A percentile compares a stretch with the other conserved stretches of the same genome.
Conservation (phyloP, 2,329 filamentous ascomycete genomes). For the Penicillium hordei region DNA sequence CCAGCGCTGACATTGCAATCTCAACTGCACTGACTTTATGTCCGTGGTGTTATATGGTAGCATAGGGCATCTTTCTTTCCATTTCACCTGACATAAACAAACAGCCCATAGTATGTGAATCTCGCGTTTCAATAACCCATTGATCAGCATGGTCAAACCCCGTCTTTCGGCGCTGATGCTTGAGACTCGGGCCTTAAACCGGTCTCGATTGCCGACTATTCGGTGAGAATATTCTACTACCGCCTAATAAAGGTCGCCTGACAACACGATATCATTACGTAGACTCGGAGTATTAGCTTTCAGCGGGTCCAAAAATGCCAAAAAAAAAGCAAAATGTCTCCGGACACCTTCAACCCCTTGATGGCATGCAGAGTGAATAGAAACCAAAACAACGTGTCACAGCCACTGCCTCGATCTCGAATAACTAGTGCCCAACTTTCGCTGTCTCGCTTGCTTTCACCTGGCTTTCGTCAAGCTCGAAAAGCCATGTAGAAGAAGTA, state of each 20-base stretch:
- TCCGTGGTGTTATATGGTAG: neutral
- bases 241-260: neutral
- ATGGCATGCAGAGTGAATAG: neutral
- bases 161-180: neutral
- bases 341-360: neutral
- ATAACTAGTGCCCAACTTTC: neutral
- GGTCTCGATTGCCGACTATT: neutral
- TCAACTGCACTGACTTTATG: neutral
- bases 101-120: neutral
- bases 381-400: neutral
- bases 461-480: neutral
- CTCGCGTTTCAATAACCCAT: neutral
- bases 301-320: neutral
- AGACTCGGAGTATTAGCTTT: neutral
- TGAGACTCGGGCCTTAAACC: neutral
- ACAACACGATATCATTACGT: neutral
- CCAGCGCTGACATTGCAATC: neutral
- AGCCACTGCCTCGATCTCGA: neutral
- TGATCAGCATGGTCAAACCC: neutral
- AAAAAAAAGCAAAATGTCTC: too few relatives aligned
- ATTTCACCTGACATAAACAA: neutral
- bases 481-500: constrained; percentile 1
- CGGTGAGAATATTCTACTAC: neutral
- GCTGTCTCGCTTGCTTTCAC: neutral
- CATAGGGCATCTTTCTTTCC: neutral